Conservation (phyloP, 192 early-diverging fungal species). For the Coemansia sp. region DNA sequence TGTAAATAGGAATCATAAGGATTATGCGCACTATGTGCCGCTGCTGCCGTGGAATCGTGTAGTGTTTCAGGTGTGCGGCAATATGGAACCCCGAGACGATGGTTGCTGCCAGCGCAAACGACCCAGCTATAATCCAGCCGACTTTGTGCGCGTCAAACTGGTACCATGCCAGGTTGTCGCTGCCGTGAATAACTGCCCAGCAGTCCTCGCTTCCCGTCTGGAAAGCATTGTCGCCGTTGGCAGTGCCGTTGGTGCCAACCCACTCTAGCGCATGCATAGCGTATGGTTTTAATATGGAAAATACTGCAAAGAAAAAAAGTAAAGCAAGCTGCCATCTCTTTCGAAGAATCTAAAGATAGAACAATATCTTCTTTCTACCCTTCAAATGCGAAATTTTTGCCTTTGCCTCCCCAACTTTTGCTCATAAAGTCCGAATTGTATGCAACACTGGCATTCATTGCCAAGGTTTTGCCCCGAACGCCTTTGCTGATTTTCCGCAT, state of each 20-base stretch:
- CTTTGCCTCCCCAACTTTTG: too few relatives aligned
- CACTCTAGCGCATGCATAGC: conserved; percentile 34
- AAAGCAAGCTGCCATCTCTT: background rate
- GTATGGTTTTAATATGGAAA: conserved; percentile 1
- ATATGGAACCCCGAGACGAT: conserved; percentile 55
- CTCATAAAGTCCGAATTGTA: too few relatives aligned
- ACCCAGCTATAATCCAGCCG: conserved; percentile 60
- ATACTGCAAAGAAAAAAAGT: conserved; percentile 3
- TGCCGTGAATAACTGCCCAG: conserved; percentile 46
- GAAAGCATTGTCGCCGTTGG: conserved; percentile 10
- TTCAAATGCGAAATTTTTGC: too few relatives aligned
- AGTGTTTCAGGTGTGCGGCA: conserved; percentile 56
- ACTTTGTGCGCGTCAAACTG: conserved; percentile 57
- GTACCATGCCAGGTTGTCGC: conserved; percentile 46
- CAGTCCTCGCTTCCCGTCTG: conserved; percentile 44
- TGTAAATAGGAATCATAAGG: conserved; percentile 72
- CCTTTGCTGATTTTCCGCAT: too few relatives aligned
- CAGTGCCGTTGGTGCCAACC: conserved; percentile 23
- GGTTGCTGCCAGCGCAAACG: conserved; percentile 55
- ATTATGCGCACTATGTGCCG: conserved; percentile 75
- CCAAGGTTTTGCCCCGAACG: too few relatives aligned
- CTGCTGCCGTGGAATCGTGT: conserved; percentile 65
- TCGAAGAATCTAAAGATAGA: too few relatives aligned
- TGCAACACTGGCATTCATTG: too few relatives aligned
- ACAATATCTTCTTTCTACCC: too few relatives aligned